These are phyloP conservation scores for Erodium moschatum DNA, from an alignment of 441 rosid genomes.

Conservation along the genomic window DNA sequence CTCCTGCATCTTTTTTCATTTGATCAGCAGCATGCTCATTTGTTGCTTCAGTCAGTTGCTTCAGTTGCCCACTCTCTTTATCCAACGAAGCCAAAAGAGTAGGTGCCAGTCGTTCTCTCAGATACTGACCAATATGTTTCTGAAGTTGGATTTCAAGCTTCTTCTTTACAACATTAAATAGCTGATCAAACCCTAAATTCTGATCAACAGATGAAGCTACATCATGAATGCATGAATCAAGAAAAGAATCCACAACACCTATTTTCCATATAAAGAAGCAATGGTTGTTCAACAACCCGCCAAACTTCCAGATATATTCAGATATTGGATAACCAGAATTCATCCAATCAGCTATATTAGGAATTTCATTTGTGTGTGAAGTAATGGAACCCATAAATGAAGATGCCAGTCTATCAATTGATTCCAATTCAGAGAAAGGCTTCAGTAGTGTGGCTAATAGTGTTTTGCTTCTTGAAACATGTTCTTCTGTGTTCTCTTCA, in stretches of 20 bases:
- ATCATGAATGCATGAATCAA: conserved; percentile 84
- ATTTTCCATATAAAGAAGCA: conserved; percentile 90
- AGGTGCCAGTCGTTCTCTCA: conserved; percentile 59
- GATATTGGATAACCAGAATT: conserved; percentile 53
- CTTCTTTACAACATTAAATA: conserved; percentile 62
- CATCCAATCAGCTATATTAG: conserved; percentile 44
- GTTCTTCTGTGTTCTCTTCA: conserved; percentile 45
- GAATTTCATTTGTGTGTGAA: conserved; percentile 37
- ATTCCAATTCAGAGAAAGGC: conserved; percentile 73
- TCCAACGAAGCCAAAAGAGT: conserved; percentile 59
- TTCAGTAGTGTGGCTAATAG: conserved; percentile 47
- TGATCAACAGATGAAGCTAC: conserved; percentile 65
- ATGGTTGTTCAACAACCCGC: conserved; percentile 46
- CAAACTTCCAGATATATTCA: conserved; percentile 69
- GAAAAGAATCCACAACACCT: conserved; percentile 67
- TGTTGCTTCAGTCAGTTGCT: conserved; percentile 42
- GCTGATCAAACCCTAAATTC: conserved; percentile 87
- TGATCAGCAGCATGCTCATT: conserved; percentile 40
- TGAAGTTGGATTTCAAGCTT: conserved; percentile 76
- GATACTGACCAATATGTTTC: conserved; percentile 54
- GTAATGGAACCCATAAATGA: conserved; percentile 36
- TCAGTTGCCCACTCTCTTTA: conserved; percentile 53
- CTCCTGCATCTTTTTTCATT: conserved; percentile 38
- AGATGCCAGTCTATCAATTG: conserved; percentile 48
- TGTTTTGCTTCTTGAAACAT: conserved; percentile 50